Base-by-base conservation (phyloP, 495 filamentous ascomycete genomes). In the Neurospora terricola region DNA sequence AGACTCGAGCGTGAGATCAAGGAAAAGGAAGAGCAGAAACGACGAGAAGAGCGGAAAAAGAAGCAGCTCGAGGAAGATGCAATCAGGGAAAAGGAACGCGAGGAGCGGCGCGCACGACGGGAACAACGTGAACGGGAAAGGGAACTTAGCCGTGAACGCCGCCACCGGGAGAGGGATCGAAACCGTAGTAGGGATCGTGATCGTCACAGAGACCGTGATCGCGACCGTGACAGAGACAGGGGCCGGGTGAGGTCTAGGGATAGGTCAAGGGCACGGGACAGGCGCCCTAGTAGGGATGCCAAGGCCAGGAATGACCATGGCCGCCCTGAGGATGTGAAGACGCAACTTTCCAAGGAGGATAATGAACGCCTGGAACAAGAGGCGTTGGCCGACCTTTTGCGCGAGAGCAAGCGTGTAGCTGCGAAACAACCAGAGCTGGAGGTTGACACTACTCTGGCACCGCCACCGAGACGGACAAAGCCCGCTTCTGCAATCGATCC, bases 1-100 rank as follows among this genome's bases (percentile, higher is more conserved):
- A 87, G 86, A 45, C 82, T 89, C 27, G 87, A 86, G 73, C 86
- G 83, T 5, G 91, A 93, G 76, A 90, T 91, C 75, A 84, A 86
- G 70, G 88, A 89, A 69, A 90, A 90, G 76, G 87, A 83, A 30
- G 84, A 83, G 10, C 76, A 79, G 5, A 86, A 88, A 77, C 78
- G 80, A 69, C 83, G 87, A 48, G 90, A 92, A 78, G 84, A 89
- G 48, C 87, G 90, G 8, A 80, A 82, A n/a, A 86, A 88, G 75
- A 83, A 83, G 77, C 84, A 86, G 71, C 81, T 82, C 23, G 83
- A 86, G 43, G 86, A 90, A 72, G 89, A 90, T 21, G 88, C 90
- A 70, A 87, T 89, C n/a, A 80, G 84, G 38, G 85, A 89, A 76
- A 82, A 84, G 78, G 85, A 88, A 73, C 81, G 84, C 34, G 81